Evolutionary conservation across 192 early-diverging fungal genomes (phyloP).

Genomic region (Coemansia sp.): DNA sequence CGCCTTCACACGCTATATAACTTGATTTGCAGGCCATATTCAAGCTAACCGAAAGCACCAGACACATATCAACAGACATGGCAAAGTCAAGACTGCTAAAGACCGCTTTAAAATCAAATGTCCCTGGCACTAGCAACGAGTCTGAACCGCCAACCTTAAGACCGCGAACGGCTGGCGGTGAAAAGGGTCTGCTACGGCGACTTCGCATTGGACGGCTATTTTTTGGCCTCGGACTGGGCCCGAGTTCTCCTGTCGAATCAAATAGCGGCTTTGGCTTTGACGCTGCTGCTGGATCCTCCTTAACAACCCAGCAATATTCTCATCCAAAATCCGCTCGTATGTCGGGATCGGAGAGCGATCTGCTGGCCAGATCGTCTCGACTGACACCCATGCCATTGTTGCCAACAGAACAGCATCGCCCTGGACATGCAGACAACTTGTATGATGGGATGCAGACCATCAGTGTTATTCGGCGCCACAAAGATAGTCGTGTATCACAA

Average conservation of each 20-base stretch:
- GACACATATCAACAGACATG: constrained; percentile 21
- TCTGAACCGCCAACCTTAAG: constrained; percentile 15
- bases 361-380: constrained; percentile 12
- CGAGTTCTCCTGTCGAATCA: constrained; percentile 3
- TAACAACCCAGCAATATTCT: neutral
- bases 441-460: constrained; percentile 11
- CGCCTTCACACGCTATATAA: neutral
- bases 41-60: constrained; percentile 2
- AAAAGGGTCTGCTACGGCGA: constrained; percentile 41
- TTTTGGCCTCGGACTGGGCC: constrained; percentile 28
- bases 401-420: neutral
- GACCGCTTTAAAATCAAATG: constrained; percentile 27
- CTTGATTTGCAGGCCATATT: constrained; percentile 1
- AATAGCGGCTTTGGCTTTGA: constrained; percentile 5
- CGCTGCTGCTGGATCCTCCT: constrained; percentile 22
- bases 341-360: constrained; percentile 1
- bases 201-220: constrained; percentile 51
- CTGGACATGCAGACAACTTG: neutral
- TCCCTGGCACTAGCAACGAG: constrained; percentile 12
- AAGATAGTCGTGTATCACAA: constrained; percentile 4
- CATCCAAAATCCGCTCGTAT: constrained; percentile 5
- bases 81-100: constrained; percentile 48
- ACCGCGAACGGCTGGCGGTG: constrained; percentile 50
- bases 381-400: neutral
- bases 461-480: constrained; percentile 1